Evolutionary conservation across 192 early-diverging fungal genomes (phyloP).

Genomic region (Gonapodya sp.): DNA sequence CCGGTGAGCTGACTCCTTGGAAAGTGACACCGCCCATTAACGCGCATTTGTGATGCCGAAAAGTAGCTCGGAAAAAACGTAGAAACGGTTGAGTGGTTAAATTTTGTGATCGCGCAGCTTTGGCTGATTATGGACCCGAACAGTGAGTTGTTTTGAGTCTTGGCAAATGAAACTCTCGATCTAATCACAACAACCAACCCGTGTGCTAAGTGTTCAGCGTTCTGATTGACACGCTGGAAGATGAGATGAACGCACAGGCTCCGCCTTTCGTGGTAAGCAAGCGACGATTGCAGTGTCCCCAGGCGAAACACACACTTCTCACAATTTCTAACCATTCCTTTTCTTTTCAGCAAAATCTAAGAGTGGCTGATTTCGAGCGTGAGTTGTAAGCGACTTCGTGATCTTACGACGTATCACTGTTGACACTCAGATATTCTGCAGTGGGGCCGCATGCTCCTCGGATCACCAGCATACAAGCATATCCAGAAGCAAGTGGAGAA

Average conservation of each 20-base stretch:
- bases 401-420: too few species aligned
- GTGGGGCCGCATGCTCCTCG: background rate
- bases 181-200: too few species aligned
- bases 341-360: background rate
- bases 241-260: background rate
- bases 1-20: too few species aligned
- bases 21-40: too few species aligned
- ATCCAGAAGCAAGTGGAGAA: constrained; percentile 3
- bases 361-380: background rate
- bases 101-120: background rate
- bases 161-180: background rate
- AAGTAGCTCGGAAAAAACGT: constrained; percentile 4
- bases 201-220: background rate
- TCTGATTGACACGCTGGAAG: background rate
- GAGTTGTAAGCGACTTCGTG: too few species aligned
- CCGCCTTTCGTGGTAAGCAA: background rate
- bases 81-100: constrained; percentile 1
- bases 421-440: too few species aligned
- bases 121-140: constrained; percentile 1
- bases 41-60: too few species aligned
- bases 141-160: background rate
- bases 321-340: background rate
- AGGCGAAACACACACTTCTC: too few species aligned
- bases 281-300: too few species aligned
- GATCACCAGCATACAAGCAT: background rate